A percentile compares a stretch with the other conserved stretches of the same genome.
phyloP scores from a whole-genome alignment of 1,284 basidiomycete species.

The Trichosporon sp. region DNA sequence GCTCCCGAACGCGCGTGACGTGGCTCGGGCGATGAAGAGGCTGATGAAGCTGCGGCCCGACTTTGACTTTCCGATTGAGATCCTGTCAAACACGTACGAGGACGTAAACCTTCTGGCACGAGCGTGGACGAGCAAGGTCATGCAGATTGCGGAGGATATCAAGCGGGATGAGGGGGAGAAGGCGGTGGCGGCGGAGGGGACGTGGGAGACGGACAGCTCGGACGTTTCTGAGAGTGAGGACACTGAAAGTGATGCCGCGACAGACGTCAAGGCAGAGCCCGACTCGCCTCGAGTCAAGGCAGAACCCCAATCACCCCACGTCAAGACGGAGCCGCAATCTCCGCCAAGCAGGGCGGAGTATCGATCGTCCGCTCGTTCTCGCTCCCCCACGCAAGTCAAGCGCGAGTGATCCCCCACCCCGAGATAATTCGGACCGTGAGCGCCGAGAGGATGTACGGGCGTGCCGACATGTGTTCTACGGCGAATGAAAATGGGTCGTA shows the following conservation, averaged over 20 bases:
- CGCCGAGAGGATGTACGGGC: neutral
- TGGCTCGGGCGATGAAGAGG: neutral
- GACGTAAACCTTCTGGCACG: neutral
- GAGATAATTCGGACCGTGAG: neutral
- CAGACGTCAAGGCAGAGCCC: neutral
- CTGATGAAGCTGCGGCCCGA: neutral
- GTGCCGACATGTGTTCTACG: neutral
- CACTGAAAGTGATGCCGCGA: too few relatives aligned
- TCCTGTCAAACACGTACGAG: neutral
- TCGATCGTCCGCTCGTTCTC: neutral
- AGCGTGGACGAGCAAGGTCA: neutral
- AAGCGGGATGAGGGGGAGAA: neutral
- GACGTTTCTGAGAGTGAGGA: neutral
- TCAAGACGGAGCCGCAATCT: neutral
- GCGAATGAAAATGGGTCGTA: neutral
- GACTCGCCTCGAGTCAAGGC: too few relatives aligned
- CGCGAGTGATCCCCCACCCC: neutral
- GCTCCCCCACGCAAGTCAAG: neutral
- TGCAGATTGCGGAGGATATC: neutral
- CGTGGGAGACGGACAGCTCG: neutral
- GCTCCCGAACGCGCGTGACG: neutral
- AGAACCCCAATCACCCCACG: too few relatives aligned
- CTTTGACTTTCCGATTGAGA: neutral
- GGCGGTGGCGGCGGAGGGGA: too few relatives aligned
- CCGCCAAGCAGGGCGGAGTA: neutral